Conservation (phyloP, 75 land plant genomes). For the Picea glauca region DNA sequence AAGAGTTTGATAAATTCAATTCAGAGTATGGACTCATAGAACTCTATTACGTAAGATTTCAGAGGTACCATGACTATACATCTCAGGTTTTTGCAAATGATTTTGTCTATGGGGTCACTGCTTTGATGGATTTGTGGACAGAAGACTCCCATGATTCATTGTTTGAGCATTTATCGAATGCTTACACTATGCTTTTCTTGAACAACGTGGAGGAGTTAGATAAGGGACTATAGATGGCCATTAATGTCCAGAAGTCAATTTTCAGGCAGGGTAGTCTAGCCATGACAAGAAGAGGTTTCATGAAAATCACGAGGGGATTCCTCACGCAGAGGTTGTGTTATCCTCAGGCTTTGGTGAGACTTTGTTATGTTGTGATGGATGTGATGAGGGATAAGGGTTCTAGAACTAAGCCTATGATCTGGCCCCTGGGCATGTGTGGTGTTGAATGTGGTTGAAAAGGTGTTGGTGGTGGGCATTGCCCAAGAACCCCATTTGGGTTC, state of each 20-base stretch:
- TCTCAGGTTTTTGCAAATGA: constrained; percentile 88
- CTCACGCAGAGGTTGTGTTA: constrained; percentile 50
- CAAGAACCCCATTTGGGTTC: no score
- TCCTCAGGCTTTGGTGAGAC: constrained; percentile 84
- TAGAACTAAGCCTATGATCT: constrained; percentile 71
- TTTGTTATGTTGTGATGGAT: constrained; percentile 88
- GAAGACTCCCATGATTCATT: constrained; percentile 34
- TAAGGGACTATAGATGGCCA: constrained; percentile 72
- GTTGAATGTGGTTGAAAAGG: no score
- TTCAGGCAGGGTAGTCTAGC: constrained; percentile 84
- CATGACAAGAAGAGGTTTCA: constrained; percentile 70
- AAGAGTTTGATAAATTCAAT: constrained; percentile 60
- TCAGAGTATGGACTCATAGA: constrained; percentile 74
- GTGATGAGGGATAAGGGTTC: constrained; percentile 80
- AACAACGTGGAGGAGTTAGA: constrained; percentile 52
- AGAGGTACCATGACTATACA: constrained; percentile 70
- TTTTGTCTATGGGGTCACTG: constrained; percentile 89
- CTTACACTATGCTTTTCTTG: constrained; percentile 60
- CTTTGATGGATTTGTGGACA: constrained; percentile 69
- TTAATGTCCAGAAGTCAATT: constrained; percentile 71
- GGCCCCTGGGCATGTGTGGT: constrained; percentile 52
- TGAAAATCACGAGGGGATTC: constrained; percentile 65
- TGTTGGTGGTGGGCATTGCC: no score
- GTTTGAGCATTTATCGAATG: constrained; percentile 60
- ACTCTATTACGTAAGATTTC: constrained; percentile 79